Base-by-base conservation (phyloP, 2,329 filamentous ascomycete genomes). In the Apiospora marii region DNA sequence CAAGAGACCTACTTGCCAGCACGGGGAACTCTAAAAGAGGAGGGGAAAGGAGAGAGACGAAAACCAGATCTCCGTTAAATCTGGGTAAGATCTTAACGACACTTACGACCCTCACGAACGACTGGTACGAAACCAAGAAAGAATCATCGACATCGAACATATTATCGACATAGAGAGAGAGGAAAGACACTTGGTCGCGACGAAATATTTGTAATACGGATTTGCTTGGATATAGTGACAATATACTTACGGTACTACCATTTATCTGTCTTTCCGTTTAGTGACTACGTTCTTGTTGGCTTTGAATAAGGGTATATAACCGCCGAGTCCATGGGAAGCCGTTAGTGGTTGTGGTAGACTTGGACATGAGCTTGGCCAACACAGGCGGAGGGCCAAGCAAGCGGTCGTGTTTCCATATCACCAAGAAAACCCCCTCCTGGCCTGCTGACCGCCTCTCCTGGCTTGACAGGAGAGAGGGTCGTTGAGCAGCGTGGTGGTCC, bases 81-180 rank as follows among this genome's bases (percentile, higher is more conserved):
- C 30, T 64, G 58, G 58, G n/a, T 64, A 64, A 64, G 34, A 64
- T 64, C 58, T 64, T 64, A 24, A 64, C 30, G 58, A 64, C 30
- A 64, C 58, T 41, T 64, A 64, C 34, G 58, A 64, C 34, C 58
- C 34, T 64, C 58, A 64, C 19, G 58, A 64, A 64, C 34, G 58
- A 64, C 58, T 64, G 58, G 58, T n/a, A 64, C 58, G 58, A 64
- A 41, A 41, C 30, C 30, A 37, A 12, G 5, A 61, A n/a, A 49
- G 8, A 44, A 44, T 14, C 12, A 44, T 44, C 43, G 16, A 19
- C 27, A 41, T n/a, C 22, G 37, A 41, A 24, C 5, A 0, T 24
- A 22, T 5, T 22, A n/a, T 64, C 34, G 16, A 41, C 14, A 64
- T 37, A 64, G 53, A 61, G 53, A 61, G 49, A 24, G 37, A 41